Evolutionary conservation across 805 yeast genomes (phyloP), one percentile per base, ranked within the genome.

Genomic region (Saitoella complicata): DNA sequence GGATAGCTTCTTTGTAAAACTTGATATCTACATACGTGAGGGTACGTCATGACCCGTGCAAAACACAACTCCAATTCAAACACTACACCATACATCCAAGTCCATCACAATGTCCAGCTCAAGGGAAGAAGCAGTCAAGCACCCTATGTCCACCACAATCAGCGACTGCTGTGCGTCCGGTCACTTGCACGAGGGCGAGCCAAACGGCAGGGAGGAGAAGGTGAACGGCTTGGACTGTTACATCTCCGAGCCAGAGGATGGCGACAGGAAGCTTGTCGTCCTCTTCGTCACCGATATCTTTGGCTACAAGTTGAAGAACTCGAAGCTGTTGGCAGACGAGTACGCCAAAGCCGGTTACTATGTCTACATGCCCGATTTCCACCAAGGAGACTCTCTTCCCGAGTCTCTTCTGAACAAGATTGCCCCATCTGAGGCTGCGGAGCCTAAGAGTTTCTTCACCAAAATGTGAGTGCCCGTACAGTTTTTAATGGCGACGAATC

Each of bases 291-390:
- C 44, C 33, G 50, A 47, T 9, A 39, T 47, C 36, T 47, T 47
- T 32, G 50, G 50, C 10, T 47, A 49, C 49, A 42, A 30, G n/a
- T 30, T 47, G 21, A 41, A 44, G 2, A 47, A 47, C 30, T 5
- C 49, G 37, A 29, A 49, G 21, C 37, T 47, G 37, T 40, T 47
- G 38, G 50, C 50, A 2, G 50, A 47, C 41, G 32, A 45, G 13
- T 47, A 45, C 37, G 50, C 50, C 8, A 45, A 46, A 21, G 45
- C 42, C 34, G 49, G 44, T 8, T 47, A 38, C 33, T 36, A 13
- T 5, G 41, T 41, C 2, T 39, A 42, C 34, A 34, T 47, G 8
- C 50, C 50, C 7, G 50, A 47, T 31, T 39, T 42, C 21, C 38
- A 46, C 32, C 46, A 46, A 4, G 39, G 45, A 42, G 32, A 13